Conservation (phyloP, 2,329 filamentous ascomycete genomes). For the Plenodomus lindquistii region DNA sequence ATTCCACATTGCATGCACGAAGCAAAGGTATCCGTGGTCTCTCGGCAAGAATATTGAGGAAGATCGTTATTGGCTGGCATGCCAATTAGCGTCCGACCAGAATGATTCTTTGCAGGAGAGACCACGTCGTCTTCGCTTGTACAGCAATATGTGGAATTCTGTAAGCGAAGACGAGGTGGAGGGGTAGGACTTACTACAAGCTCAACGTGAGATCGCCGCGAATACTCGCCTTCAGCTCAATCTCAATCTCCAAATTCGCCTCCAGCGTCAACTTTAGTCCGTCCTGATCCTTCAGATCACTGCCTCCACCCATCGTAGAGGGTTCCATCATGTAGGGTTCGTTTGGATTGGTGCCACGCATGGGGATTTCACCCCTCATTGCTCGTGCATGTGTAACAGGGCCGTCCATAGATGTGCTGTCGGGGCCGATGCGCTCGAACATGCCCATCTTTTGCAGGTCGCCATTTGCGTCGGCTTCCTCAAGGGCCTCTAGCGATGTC, state of each 20-base stretch:
- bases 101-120: not conserved
- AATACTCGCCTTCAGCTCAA: slow-evolving; percentile 83
- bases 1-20: not conserved
- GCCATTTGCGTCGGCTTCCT: slow-evolving; percentile 56
- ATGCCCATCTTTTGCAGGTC: slow-evolving; percentile 54
- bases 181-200: slow-evolving; percentile 66
- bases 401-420: slow-evolving; percentile 60
- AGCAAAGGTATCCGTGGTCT: not conserved
- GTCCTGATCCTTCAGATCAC: slow-evolving; percentile 58
- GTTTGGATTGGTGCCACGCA: slow-evolving; percentile 56
- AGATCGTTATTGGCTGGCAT: slow-evolving; percentile 17
- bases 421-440: slow-evolving; percentile 60
- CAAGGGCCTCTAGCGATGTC: slow-evolving; percentile 52
- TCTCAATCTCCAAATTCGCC: slow-evolving; percentile 80
- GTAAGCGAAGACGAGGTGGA: slow-evolving; percentile 12
- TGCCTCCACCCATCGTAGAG: slow-evolving; percentile 43
- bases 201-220: slow-evolving; percentile 81
- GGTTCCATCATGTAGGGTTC: slow-evolving; percentile 50
- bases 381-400: slow-evolving; percentile 59
- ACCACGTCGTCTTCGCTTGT: slow-evolving; percentile 11
- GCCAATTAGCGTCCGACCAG: slow-evolving; percentile 17
- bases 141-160: slow-evolving; percentile 6
- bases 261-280: slow-evolving; percentile 74
- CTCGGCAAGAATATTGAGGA: not conserved
- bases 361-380: slow-evolving; percentile 59